Percentiles rank a stretch among this genome's conserved stretches.
Evolutionary conservation across 73 alveolate genomes (phyloP).

Genomic region (Paraurostyla sp.): DNA sequence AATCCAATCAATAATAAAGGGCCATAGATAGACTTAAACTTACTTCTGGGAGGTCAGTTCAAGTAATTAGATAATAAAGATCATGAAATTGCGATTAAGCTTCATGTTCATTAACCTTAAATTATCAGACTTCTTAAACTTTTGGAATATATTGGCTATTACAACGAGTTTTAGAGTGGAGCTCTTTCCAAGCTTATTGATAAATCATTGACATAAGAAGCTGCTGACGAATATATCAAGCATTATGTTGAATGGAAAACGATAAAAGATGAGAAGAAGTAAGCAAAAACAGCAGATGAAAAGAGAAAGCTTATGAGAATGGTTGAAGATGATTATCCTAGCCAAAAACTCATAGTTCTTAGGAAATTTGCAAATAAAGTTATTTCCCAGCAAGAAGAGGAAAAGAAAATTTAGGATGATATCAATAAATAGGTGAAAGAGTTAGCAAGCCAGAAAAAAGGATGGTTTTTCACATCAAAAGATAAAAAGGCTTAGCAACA

Average conservation of each 20-base stretch:
- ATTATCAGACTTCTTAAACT: slow-evolving; percentile 51
- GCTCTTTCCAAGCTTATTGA: slow-evolving; percentile 3
- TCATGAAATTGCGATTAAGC: neutral
- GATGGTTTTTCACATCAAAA: slow-evolving; percentile 31
- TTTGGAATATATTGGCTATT: slow-evolving; percentile 71
- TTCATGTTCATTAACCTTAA: slow-evolving; percentile 6
- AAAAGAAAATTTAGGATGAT: neutral
- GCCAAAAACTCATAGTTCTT: neutral
- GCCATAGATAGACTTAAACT: slow-evolving; percentile 10
- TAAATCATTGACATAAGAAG: slow-evolving; percentile 33
- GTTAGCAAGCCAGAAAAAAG: neutral
- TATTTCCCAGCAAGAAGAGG: neutral
- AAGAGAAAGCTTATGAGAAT: neutral
- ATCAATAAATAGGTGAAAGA: neutral
- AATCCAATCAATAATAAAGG: slow-evolving; percentile 24
- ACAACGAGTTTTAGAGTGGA: slow-evolving; percentile 60
- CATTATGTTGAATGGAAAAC: slow-evolving; percentile 60
- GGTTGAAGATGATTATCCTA: slow-evolving; percentile 43
- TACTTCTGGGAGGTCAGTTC: slow-evolving; percentile 43
- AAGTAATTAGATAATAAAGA: neutral
- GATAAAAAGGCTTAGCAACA: neutral
- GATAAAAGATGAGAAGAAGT: slow-evolving; percentile 4
- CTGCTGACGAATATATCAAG: slow-evolving; percentile 55
- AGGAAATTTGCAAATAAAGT: slow-evolving; percentile 31
- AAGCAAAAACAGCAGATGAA: neutral